phyloP scores from a whole-genome alignment of 257 asterid species.

The Ajuga chamaepitys region DNA sequence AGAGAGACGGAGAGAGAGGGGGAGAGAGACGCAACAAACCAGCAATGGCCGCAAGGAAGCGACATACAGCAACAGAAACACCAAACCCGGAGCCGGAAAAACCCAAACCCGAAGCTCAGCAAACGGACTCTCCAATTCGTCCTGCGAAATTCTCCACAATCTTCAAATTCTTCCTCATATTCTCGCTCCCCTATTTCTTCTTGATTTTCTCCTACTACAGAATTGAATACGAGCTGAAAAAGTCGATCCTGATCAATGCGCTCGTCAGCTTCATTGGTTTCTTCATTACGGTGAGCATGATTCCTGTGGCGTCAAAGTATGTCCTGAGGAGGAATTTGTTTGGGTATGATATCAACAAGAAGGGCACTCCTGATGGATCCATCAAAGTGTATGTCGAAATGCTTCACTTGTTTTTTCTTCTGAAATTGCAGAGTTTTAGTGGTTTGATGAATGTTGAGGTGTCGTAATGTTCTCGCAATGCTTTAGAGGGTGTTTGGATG shows the following conservation, averaged over 20 bases:
- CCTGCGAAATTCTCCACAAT: slow-evolving; percentile 44
- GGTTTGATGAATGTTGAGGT: no score
- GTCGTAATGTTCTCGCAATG: no score
- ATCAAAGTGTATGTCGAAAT: slow-evolving; percentile 54
- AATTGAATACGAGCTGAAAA: slow-evolving; percentile 49
- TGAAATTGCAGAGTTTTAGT: neutral
- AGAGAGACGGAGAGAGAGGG: neutral
- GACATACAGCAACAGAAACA: slow-evolving; percentile 27
- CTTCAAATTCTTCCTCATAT: slow-evolving; percentile 27
- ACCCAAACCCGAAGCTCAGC: slow-evolving; percentile 18
- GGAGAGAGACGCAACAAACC: neutral
- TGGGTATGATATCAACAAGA: slow-evolving; percentile 74
- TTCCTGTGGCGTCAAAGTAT: slow-evolving; percentile 67
- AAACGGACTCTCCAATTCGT: slow-evolving; percentile 35
- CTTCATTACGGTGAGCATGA: slow-evolving; percentile 34
- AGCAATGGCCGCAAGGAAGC: slow-evolving; percentile 52
- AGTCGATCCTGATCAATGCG: slow-evolving; percentile 44
- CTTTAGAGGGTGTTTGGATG: no score
- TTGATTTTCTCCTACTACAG: slow-evolving; percentile 39
- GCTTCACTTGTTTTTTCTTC: neutral
- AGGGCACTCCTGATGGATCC: slow-evolving; percentile 70
- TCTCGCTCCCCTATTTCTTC: slow-evolving; percentile 50
- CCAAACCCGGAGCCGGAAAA: slow-evolving; percentile 17
- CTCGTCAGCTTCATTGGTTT: slow-evolving; percentile 48
- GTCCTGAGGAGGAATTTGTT: slow-evolving; percentile 56